phyloP scores from a whole-genome alignment of 768 basidiomycete genomes.

The Tricholoma sp. region DNA sequence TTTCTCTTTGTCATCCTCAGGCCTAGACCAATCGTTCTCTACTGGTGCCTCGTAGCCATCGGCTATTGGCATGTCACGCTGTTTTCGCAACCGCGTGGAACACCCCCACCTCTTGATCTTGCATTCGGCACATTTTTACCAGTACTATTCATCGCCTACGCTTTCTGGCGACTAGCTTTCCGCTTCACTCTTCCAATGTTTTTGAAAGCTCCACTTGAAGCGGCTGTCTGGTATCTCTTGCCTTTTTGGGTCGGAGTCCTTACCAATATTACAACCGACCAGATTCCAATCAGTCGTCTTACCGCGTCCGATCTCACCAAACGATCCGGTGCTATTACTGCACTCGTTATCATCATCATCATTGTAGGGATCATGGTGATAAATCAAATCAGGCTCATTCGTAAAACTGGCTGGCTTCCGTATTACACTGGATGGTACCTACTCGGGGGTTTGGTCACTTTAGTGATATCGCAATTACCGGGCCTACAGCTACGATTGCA shows the following conservation, averaged over 20 bases:
- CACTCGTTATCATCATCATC: slow-evolving; percentile 64
- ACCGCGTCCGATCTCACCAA: slow-evolving; percentile 60
- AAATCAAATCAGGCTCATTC: slow-evolving; percentile 79
- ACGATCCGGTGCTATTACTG: slow-evolving; percentile 61
- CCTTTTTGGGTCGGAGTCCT: slow-evolving; percentile 79
- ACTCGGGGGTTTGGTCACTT: slow-evolving; percentile 55
- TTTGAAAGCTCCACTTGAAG: slow-evolving; percentile 62
- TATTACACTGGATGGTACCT: slow-evolving; percentile 74
- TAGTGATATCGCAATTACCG: slow-evolving; percentile 67
- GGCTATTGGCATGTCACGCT: slow-evolving; percentile 84
- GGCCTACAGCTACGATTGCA: slow-evolving; percentile 69
- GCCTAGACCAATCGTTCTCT: slow-evolving; percentile 61
- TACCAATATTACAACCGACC: slow-evolving; percentile 64
- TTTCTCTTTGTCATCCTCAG: slow-evolving; percentile 69
- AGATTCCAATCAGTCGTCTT: slow-evolving; percentile 76
- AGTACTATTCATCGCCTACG: slow-evolving; percentile 70
- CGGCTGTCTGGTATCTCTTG: slow-evolving; percentile 66
- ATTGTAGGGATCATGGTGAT: slow-evolving; percentile 53
- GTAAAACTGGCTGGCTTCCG: slow-evolving; percentile 81
- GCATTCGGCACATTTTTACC: slow-evolving; percentile 79
- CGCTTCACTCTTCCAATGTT: slow-evolving; percentile 74
- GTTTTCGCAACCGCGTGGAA: slow-evolving; percentile 67
- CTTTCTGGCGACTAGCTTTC: slow-evolving; percentile 72
- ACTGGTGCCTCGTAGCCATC: slow-evolving; percentile 76
- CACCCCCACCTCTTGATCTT: slow-evolving; percentile 64